phyloP scores from a whole-genome alignment of 805 yeast genomes.

The Lipomyces yamanashiensis region DNA sequence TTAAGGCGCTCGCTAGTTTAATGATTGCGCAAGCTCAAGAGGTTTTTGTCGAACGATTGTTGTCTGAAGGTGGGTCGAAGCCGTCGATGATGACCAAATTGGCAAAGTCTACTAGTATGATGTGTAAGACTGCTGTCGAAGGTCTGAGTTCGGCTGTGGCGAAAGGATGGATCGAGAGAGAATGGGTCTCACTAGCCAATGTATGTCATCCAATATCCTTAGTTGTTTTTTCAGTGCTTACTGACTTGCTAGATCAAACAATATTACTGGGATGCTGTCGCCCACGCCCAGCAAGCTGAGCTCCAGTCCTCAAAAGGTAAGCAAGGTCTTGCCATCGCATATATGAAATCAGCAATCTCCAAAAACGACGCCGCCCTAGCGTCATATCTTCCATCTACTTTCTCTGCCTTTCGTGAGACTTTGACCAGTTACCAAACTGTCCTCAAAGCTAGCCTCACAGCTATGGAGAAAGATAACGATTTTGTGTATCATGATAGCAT shows the following conservation, averaged over 20 bases:
- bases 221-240: neutral
- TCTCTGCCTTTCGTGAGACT: conserved; percentile 34
- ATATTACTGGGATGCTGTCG: conserved; percentile 58
- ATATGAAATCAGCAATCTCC: conserved; percentile 56
- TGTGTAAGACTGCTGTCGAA: conserved; percentile 59
- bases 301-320: conserved; percentile 60
- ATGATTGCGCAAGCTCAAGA: conserved; percentile 92
- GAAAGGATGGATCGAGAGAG: conserved; percentile 49
- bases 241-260: conserved; percentile 42
- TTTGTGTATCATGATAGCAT: conserved; percentile 80
- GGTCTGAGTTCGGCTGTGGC: conserved; percentile 51
- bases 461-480: conserved; percentile 80
- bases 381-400: conserved; percentile 38
- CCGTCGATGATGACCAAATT: conserved; percentile 76
- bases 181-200: conserved; percentile 59
- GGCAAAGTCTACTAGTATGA: conserved; percentile 62
- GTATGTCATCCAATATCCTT: conserved; percentile 49
- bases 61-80: conserved; percentile 54
- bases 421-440: conserved; percentile 39
- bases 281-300: conserved; percentile 51
- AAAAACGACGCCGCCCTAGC: conserved; percentile 38
- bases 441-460: conserved; percentile 43
- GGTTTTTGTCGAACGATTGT: conserved; percentile 66
- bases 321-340: conserved; percentile 78
- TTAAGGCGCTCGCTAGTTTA: conserved; percentile 63